A percentile compares a stretch with the other conserved stretches of the same genome.
Evolutionary conservation across 192 early-diverging fungal genomes (phyloP).

Genomic region (Umbelopsis isabellina): DNA sequence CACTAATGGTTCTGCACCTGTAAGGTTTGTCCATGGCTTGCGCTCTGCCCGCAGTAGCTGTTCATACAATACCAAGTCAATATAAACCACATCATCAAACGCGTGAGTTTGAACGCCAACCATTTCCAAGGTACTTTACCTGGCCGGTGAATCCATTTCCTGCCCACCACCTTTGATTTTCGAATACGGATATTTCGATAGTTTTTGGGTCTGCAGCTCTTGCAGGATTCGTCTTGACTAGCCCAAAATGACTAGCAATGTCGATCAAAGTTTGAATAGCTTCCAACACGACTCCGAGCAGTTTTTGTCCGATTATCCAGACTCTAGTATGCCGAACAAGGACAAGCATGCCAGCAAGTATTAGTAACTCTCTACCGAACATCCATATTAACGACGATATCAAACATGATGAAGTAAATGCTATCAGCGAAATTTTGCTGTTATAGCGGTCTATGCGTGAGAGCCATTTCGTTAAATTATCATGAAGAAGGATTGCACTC

Average conservation of each 20-base stretch:
- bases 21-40: constrained; percentile 38
- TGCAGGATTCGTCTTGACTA: background rate
- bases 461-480: background rate
- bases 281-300: constrained; percentile 19
- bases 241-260: background rate
- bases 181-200: constrained; percentile 34
- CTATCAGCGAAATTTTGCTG: constrained; percentile 4
- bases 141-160: constrained; percentile 31
- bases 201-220: background rate
- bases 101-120: too few relatives aligned
- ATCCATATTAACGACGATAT: constrained; percentile 10
- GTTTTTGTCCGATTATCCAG: constrained; percentile 26
- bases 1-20: constrained; percentile 31
- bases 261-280: constrained; percentile 26
- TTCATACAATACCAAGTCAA: background rate
- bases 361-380: constrained; percentile 15
- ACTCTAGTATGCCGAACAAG: constrained; percentile 65
- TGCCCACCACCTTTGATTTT: constrained; percentile 43
- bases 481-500: background rate
- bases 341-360: constrained; percentile 41
- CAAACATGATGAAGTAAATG: background rate
- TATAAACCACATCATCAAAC: too few relatives aligned
- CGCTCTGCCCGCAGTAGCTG: constrained; percentile 30
- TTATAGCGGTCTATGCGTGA: background rate
- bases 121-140: constrained; percentile 15